Percentiles rank a stretch among this genome's conserved stretches.
Conservation (phyloP, 495 filamentous ascomycete genomes). For the Aspergillus sclerotioniger region DNA sequence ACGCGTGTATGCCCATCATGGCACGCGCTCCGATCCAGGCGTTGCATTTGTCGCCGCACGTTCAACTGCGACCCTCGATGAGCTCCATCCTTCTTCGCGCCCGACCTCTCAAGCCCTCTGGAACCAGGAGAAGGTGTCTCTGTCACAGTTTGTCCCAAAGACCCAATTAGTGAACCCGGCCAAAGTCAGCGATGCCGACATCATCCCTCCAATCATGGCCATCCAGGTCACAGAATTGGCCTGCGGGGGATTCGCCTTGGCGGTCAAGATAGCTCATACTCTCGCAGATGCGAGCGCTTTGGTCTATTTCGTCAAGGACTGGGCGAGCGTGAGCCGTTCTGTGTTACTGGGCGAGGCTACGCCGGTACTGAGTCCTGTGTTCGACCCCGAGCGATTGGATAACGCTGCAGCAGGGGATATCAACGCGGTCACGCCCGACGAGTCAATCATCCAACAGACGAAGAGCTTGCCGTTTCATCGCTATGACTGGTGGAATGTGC, state of each 20-base stretch:
- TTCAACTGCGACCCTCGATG: conserved; percentile 22
- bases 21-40: conserved; percentile 32
- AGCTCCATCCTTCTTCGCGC: conserved; percentile 28
- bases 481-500: conserved; percentile 33
- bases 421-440: conserved; percentile 22
- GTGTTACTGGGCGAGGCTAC: conserved; percentile 7
- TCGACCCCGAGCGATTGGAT: conserved; percentile 31
- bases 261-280: conserved; percentile 43
- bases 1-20: conserved; percentile 33
- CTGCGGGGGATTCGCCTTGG: conserved; percentile 42
- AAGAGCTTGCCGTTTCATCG: conserved; percentile 27
- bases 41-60: conserved; percentile 33
- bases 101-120: conserved; percentile 25
- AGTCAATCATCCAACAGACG: conserved; percentile 12
- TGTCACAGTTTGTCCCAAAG: conserved; percentile 14
- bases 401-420: conserved; percentile 29
- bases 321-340: conserved; percentile 31
- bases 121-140: conserved; percentile 21
- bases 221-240: conserved; percentile 40
- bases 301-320: conserved; percentile 46
- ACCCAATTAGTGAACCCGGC: conserved; percentile 11
- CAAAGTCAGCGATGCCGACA: neutral
- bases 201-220: conserved; percentile 30
- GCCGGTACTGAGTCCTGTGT: conserved; percentile 19
- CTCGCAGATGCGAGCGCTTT: conserved; percentile 48